Conservation (phyloP, 108 stramenopile genomes). For the Pseudonitzschia delicatissima region DNA sequence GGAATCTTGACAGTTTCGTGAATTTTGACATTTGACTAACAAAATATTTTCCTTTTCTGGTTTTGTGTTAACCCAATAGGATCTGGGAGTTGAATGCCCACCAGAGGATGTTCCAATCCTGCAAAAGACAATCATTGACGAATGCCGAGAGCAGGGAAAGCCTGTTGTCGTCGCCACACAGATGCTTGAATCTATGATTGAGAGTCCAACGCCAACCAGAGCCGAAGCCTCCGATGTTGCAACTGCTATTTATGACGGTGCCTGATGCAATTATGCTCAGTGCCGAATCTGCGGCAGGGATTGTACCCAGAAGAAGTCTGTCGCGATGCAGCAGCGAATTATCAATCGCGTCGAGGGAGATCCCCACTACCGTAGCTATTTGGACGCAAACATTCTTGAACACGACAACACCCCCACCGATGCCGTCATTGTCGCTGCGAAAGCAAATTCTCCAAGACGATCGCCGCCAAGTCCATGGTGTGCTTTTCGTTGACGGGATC, state of each 20-base stretch:
- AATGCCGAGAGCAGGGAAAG: slow-evolving; percentile 80
- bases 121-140: slow-evolving; percentile 84
- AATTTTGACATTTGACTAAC: neutral
- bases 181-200: slow-evolving; percentile 82
- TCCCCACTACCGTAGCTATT: slow-evolving; percentile 62
- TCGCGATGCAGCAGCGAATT: slow-evolving; percentile 94
- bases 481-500: slow-evolving; percentile 87
- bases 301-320: slow-evolving; percentile 91
- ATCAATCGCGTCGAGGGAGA: slow-evolving; percentile 91
- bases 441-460: slow-evolving; percentile 69
- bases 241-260: slow-evolving; percentile 88
- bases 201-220: slow-evolving; percentile 79
- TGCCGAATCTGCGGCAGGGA: slow-evolving; percentile 79
- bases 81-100: slow-evolving; percentile 94
- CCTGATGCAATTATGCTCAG: slow-evolving; percentile 88
- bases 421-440: slow-evolving; percentile 89
- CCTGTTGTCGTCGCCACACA: slow-evolving; percentile 88
- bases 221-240: slow-evolving; percentile 85
- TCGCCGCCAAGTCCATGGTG: slow-evolving; percentile 85
- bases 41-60: neutral
- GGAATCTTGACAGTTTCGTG: neutral
- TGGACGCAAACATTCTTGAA: slow-evolving; percentile 38
- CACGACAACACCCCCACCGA: slow-evolving; percentile 81
- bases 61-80: slow-evolving; percentile 22
- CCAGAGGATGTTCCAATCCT: slow-evolving; percentile 93